Evolutionary conservation across 805 yeast species (phyloP), one percentile per base, ranked within the genome.

Genomic region (Candida fluviatilis): DNA sequence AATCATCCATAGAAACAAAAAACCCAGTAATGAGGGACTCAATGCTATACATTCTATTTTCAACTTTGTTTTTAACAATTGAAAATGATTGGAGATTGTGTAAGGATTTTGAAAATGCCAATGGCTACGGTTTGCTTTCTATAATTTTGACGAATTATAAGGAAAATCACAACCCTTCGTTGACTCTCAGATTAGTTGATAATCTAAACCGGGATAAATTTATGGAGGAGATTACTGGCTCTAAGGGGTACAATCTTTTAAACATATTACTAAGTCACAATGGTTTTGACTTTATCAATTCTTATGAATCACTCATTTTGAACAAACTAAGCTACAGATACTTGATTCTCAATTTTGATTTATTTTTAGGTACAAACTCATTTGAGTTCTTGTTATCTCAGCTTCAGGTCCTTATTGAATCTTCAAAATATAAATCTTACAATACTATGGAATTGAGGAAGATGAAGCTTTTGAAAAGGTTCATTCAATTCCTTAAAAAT

Each of bases 91-190:
- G 81, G 73, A 62, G 80, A 29, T 59, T 73, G 37, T 56, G 66
- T 19, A 71, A 72, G 34, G 87, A 81, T 42, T 75, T 82, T 51
- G 86, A 80, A 46, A 63, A 70, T 13, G 62, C 66, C 3, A 74
- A 73, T 45, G 89, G 89, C 1, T 84, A 78, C 48, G 77, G 76
- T 18, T 67, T 81, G 2, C 51, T 84, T 1, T 71, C 75, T 0
- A 71, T 81, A 0, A 50, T 84, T 6, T 49, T 82, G 18, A 73
- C 71, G 29, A 60, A 70, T 18, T 78, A 76, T 49, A 67, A 63
- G 44, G 41, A 38, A 13, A 47, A 44, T 15, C 40, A 34, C 29
- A 57, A 60, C 28, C 40, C 36, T 14, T 13, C 37, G 3, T 40
- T 53, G 25, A 40, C 29, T 14, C 48, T 51, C 21, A 31, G 40